phyloP scores from a whole-genome alignment of 179 eudicot genomes.

The Beta corolliflora region DNA sequence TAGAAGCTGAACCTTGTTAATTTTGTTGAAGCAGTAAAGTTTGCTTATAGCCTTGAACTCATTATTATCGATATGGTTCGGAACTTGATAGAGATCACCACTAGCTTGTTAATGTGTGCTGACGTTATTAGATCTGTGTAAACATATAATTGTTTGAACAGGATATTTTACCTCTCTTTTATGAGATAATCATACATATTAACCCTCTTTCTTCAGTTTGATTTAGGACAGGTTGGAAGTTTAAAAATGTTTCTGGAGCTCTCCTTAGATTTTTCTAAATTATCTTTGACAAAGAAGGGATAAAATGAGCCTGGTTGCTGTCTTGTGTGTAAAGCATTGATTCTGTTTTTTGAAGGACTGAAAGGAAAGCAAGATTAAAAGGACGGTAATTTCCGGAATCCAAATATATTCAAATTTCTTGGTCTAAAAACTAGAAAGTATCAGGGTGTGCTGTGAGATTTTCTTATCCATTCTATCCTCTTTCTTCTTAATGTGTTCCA shows the following conservation, averaged over 20 bases:
- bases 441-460: neutral
- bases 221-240: neutral
- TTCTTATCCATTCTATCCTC: no score
- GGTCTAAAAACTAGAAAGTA: neutral
- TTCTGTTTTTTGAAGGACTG: no score
- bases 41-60: no score
- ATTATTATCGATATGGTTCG: no score
- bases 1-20: no score
- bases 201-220: neutral
- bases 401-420: neutral
- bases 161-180: neutral
- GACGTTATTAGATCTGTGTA: no score
- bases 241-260: neutral
- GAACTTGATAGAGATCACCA: no score
- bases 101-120: no score
- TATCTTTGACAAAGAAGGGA: neutral
- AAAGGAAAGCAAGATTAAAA: conserved; percentile 4
- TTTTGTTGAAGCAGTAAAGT: no score
- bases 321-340: no score
- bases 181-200: neutral
- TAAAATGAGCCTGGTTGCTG: no score
- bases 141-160: neutral
- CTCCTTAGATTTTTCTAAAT: neutral
- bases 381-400: neutral
- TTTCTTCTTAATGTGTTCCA: neutral